These are phyloP conservation scores for Leishmania lainsoni DNA, from an alignment of 208 protist species.

Conservation along the genomic window DNA sequence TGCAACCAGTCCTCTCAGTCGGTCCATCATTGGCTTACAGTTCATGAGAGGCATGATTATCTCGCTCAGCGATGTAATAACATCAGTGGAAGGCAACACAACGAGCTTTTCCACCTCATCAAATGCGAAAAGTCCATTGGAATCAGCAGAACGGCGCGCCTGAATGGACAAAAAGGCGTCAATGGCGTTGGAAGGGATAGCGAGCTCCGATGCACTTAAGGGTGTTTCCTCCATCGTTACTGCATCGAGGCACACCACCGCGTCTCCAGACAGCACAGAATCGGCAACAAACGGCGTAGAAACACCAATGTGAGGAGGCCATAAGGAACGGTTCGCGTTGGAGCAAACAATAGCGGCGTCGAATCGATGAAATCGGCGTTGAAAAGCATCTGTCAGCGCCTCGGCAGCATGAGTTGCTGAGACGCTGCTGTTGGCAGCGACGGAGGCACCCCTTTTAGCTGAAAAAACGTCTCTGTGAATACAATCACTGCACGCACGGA, in stretches of 20 bases:
- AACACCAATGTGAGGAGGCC: conserved; percentile 27
- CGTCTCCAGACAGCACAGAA: background rate
- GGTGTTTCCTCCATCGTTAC: background rate
- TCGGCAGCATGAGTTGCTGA: conserved; percentile 36
- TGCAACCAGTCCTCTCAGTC: background rate
- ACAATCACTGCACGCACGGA: background rate
- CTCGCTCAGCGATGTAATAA: conserved; percentile 13
- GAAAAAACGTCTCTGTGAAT: background rate
- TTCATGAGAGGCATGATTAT: conserved; percentile 12
- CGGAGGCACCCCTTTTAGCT: conserved; percentile 30
- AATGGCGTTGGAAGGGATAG: conserved; percentile 17
- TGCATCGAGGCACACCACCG: conserved; percentile 9
- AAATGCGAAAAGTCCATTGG: background rate
- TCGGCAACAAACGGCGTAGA: conserved; percentile 3
- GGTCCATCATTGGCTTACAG: conserved; percentile 17
- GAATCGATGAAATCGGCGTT: conserved; percentile 38
- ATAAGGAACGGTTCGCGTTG: conserved; percentile 47
- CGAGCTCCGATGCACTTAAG: conserved; percentile 1
- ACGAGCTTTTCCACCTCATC: conserved; percentile 10
- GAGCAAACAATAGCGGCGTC: conserved; percentile 60
- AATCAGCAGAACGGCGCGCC: conserved; percentile 16
- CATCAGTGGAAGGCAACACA: conserved; percentile 8
- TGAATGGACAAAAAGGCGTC: conserved; percentile 18
- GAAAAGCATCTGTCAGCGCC: conserved; percentile 23
- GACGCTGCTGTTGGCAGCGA: conserved; percentile 52